These are phyloP conservation scores for Trichophyton benhamiae DNA, from an alignment of 2,329 filamentous ascomycete genomes.

Conservation along the genomic window DNA sequence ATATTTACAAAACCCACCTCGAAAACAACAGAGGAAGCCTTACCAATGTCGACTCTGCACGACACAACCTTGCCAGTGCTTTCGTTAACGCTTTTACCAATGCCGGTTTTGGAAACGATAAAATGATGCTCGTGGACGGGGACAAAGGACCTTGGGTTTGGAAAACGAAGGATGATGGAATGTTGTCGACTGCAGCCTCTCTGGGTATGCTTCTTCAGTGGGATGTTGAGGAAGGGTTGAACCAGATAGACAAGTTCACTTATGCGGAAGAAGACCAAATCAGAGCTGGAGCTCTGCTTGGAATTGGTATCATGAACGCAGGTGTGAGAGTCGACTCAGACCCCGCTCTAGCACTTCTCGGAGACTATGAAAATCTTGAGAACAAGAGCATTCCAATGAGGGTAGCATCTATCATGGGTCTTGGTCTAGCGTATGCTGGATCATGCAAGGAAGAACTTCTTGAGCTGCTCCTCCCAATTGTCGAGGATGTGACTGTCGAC, in stretches of 20 bases:
- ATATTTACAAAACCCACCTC: constrained; percentile 98
- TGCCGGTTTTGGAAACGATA: constrained; percentile 87
- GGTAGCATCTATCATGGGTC: constrained; percentile 84
- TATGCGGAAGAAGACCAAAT: constrained; percentile 73
- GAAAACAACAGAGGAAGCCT: constrained; percentile 88
- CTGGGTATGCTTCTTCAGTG: constrained; percentile 82
- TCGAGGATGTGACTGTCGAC: constrained; percentile 68
- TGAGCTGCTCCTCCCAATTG: constrained; percentile 72
- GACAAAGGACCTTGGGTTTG: constrained; percentile 92
- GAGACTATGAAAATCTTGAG: constrained; percentile 65
- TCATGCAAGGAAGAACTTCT: constrained; percentile 85
- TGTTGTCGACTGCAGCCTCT: constrained; percentile 92
- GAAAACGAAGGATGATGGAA: constrained; percentile 98
- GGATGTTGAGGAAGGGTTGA: constrained; percentile 83
- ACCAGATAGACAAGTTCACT: constrained; percentile 90
- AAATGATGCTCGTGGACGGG: constrained; percentile 88
- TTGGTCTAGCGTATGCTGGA: constrained; percentile 87
- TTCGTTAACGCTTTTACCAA: constrained; percentile 98
- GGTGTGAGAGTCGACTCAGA: constrained; percentile 83
- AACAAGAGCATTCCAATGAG: constrained; percentile 66
- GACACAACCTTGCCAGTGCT: constrained; percentile 87
- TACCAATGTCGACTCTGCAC: constrained; percentile 88
- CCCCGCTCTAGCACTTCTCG: constrained; percentile 74
- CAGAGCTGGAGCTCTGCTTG: constrained; percentile 80
- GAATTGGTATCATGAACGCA: constrained; percentile 90